Conservation (phyloP, 1,284 basidiomycete species). For the Austroboletus novae-zelandiae region DNA sequence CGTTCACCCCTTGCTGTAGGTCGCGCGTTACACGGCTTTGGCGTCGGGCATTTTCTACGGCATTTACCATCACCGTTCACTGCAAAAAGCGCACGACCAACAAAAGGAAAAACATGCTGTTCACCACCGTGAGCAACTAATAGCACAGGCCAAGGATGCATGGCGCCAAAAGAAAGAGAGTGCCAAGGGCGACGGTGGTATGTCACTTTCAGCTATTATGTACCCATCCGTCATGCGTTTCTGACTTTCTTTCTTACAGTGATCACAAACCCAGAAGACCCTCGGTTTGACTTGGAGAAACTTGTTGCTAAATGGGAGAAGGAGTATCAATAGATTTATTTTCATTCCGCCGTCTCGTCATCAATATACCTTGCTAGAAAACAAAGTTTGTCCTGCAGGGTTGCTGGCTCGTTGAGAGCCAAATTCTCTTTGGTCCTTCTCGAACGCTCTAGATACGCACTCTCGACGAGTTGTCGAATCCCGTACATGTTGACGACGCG, state of each 20-base stretch:
- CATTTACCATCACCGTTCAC: constrained; percentile 86
- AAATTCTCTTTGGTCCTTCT: not conserved
- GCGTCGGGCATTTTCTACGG: constrained; percentile 89
- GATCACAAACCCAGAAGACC: constrained; percentile 91
- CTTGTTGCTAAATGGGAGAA: constrained; percentile 76
- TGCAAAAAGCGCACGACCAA: constrained; percentile 81
- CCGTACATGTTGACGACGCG: not conserved
- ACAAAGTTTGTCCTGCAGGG: constrained; percentile 13
- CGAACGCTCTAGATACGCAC: constrained; percentile 14
- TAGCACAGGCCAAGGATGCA: constrained; percentile 87
- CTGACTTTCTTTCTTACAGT: constrained; percentile 47
- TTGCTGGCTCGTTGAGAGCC: constrained; percentile 7
- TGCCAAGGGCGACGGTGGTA: constrained; percentile 49
- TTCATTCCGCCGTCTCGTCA: constrained; percentile 10
- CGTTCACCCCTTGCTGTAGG: constrained; percentile 48
- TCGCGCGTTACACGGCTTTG: constrained; percentile 94
- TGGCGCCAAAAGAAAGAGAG: constrained; percentile 77
- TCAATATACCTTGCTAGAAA: constrained; percentile 31
- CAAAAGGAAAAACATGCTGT: constrained; percentile 67
- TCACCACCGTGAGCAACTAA: constrained; percentile 73
- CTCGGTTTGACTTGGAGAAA: constrained; percentile 96
- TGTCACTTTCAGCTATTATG: constrained; percentile 29
- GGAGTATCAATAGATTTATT: constrained; percentile 43
- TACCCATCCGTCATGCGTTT: not conserved
- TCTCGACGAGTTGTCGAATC: not conserved